Evolutionary conservation across 176 grass and related monocot species (phyloP).

Genomic region (Pharus latifolius): DNA sequence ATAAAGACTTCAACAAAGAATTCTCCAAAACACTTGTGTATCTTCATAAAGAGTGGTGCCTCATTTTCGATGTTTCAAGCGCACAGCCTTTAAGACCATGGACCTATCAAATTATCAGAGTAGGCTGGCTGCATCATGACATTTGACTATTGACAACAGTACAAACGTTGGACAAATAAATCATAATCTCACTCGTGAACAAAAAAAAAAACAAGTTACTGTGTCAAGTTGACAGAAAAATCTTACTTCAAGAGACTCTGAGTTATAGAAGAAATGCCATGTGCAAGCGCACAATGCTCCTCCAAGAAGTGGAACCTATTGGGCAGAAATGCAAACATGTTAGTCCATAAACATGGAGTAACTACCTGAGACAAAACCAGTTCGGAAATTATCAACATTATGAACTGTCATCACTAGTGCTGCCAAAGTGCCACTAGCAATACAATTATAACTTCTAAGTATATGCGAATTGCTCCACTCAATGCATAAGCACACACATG

Average conservation of each 20-base stretch:
- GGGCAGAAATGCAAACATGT: slow-evolving; percentile 11
- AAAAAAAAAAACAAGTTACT: neutral
- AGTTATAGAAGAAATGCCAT: slow-evolving; percentile 99
- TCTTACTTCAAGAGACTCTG: slow-evolving; percentile 73
- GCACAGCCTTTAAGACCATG: neutral
- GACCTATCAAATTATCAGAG: neutral
- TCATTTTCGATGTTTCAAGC: neutral
- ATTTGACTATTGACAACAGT: neutral
- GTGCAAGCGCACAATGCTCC: slow-evolving; percentile 94
- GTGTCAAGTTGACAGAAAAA: neutral
- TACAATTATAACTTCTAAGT: too few relatives aligned
- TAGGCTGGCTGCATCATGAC: neutral
- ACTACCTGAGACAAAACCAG: neutral
- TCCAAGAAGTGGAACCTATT: slow-evolving; percentile 83
- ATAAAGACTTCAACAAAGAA: neutral
- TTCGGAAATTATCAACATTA: neutral
- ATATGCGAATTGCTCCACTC: too few relatives aligned
- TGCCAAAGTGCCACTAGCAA: too few relatives aligned
- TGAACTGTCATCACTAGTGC: neutral
- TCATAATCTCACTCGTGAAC: neutral
- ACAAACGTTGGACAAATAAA: neutral
- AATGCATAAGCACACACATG: too few relatives aligned
- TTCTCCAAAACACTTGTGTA: neutral
- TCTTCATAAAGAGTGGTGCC: neutral
- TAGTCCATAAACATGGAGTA: neutral